Evolutionary conservation across 1,284 basidiomycete species (phyloP), one percentile per base, ranked within the genome.

Genomic region (Xerocomus cyaneibrunnescens): DNA sequence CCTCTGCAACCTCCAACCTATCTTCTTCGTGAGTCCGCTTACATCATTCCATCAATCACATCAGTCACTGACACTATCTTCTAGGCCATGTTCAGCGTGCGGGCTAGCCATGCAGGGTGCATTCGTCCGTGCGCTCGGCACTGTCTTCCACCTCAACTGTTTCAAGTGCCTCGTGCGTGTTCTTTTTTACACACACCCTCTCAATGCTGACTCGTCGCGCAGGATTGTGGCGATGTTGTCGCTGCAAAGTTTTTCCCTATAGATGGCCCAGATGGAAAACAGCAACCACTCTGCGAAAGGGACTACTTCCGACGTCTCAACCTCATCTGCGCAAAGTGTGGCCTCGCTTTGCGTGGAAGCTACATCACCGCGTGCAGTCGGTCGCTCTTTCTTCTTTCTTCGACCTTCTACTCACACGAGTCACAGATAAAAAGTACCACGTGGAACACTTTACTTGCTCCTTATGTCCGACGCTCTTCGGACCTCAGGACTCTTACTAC

Each of bases 361-460:
- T 99, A 99, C 68, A 99, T 99, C 74, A 99, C 97, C 17, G 97
- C 97, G 34, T 95, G 97, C 76, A 96, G 94, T 95, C 67, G 74
- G 94, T 87, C 41, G 44, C 45, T 47, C 47, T 45, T 23, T 51
- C 53, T 62, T 35, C 0, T 30, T 22, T 46, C 39, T 28, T 45
- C 16, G 1, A 30, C 17, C 48, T 31, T 34, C 32, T 21, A 17
- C 55, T 69, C 46, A 65, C 54, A 48, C 54, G 45, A 58, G 41
- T 41, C 61, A 17, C 70, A 97, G 94, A 90, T 74, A 94, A 94
- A 78, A 99, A 99, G 74, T 99, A 89, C 74, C 97, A 99, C 72
- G 95, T 99, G 61, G 97, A 99, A 73, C 97, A 99, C 72, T 99
- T 99, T 68, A 98, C 96, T 39, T 99, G 96, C 76, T 98, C 94